Percentiles rank a stretch among this genome's conserved stretches.
phyloP scores from a whole-genome alignment of 1,284 basidiomycete species.

The Boletus nobilissimus region DNA sequence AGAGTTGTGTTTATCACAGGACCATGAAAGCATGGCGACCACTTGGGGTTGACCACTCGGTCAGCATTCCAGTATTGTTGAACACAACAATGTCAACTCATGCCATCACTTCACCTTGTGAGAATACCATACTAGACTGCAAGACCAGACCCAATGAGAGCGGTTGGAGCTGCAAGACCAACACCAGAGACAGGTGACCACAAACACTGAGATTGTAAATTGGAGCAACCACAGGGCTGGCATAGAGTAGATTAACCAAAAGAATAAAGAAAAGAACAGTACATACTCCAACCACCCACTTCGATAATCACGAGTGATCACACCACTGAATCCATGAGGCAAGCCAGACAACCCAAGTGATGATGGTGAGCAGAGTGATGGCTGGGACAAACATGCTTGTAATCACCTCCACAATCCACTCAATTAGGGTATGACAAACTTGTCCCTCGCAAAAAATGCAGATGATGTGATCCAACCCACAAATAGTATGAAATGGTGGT shows the following conservation, averaged over 20 bases:
- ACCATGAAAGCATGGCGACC: no score
- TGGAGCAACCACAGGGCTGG: constrained; percentile 76
- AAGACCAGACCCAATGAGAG: constrained; percentile 84
- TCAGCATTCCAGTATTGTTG: constrained; percentile 90
- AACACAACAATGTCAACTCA: constrained; percentile 78
- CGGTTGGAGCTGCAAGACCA: constrained; percentile 84
- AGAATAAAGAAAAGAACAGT: constrained; percentile 35
- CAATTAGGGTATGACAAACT: constrained; percentile 79
- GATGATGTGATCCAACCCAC: constrained; percentile 80
- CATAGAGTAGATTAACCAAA: constrained; percentile 14
- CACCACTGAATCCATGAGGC: constrained; percentile 66
- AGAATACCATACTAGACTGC: constrained; percentile 83
- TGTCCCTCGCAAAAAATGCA: constrained; percentile 82
- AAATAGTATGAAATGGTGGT: background rate
- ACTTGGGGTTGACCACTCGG: constrained; percentile 75
- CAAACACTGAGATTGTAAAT: constrained; percentile 85
- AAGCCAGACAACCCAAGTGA: constrained; percentile 81
- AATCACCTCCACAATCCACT: constrained; percentile 79
- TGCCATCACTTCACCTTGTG: constrained; percentile 81
- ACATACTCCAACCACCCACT: constrained; percentile 72
- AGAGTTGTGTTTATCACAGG: no score
- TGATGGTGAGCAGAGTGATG: constrained; percentile 73
- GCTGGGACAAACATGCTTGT: constrained; percentile 84
- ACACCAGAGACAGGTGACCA: constrained; percentile 89
- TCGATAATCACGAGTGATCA: constrained; percentile 62